These are phyloP conservation scores for Staphylotrichum longicolle DNA, from an alignment of 495 filamentous ascomycete species.

Conservation along the genomic window DNA sequence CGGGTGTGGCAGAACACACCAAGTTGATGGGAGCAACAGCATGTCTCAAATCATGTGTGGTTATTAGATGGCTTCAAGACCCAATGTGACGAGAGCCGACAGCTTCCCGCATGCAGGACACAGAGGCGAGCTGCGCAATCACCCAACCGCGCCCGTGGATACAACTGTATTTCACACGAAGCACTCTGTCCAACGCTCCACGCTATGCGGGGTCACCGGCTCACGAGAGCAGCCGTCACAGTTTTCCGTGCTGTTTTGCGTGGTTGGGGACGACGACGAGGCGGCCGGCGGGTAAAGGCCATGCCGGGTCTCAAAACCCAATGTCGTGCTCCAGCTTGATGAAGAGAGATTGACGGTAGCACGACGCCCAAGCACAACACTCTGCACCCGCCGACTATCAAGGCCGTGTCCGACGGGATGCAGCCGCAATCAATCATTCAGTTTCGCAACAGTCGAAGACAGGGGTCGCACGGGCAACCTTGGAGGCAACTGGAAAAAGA, in stretches of 20 bases:
- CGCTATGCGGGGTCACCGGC: not conserved
- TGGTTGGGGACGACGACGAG: slow-evolving; percentile 18
- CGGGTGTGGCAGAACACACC: not conserved
- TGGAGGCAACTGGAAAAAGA: too few relatives aligned
- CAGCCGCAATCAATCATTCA: slow-evolving; percentile 24
- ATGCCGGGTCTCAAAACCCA: not conserved
- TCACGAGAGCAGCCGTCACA: not conserved
- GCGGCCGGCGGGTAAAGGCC: slow-evolving; percentile 23
- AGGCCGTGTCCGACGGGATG: slow-evolving; percentile 26
- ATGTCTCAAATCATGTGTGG: slow-evolving; percentile 2
- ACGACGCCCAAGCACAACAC: slow-evolving; percentile 7
- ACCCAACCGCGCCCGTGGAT: not conserved
- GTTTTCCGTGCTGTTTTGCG: slow-evolving; percentile 1
- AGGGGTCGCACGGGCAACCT: not conserved
- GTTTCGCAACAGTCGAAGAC: not conserved
- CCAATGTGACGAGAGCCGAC: slow-evolving; percentile 7
- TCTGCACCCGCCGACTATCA: slow-evolving; percentile 18
- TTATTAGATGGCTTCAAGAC: not conserved
- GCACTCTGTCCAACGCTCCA: too few relatives aligned
- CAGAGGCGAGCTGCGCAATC: slow-evolving; percentile 2
- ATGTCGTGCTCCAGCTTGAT: slow-evolving; percentile 25
- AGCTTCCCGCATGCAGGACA: slow-evolving; percentile 1
- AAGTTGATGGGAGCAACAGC: not conserved
- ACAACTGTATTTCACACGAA: not conserved
- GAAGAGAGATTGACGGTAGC: slow-evolving; percentile 28